These are phyloP conservation scores for Sporothrix pallida DNA, from an alignment of 2,329 filamentous ascomycete species.

Conservation along the genomic window DNA sequence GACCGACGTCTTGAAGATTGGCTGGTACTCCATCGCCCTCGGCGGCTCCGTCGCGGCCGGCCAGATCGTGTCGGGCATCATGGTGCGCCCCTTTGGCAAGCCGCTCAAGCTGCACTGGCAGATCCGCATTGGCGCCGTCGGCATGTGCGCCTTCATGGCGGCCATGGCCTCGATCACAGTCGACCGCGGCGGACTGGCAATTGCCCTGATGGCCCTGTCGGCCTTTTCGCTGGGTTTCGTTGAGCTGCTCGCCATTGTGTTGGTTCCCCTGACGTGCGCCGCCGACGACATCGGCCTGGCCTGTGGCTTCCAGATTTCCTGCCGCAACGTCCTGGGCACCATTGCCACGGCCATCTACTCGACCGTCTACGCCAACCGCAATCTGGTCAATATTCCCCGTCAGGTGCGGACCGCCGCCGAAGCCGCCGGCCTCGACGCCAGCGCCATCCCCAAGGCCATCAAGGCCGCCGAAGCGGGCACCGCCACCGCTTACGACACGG, in stretches of 20 bases:
- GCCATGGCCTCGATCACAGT: slow-evolving; percentile 8
- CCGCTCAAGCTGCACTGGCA: slow-evolving; percentile 26
- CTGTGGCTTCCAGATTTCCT: slow-evolving; percentile 45
- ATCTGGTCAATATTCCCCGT: slow-evolving; percentile 42
- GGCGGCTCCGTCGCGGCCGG: slow-evolving; percentile 7
- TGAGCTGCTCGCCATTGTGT: slow-evolving; percentile 28
- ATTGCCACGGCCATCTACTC: slow-evolving; percentile 24
- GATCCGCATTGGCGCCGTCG: slow-evolving; percentile 42
- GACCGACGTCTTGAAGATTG: slow-evolving; percentile 17
- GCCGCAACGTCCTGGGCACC: slow-evolving; percentile 38
- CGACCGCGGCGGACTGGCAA: slow-evolving; percentile 16
- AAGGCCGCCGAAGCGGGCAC: neutral
- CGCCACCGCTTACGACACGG: neutral
- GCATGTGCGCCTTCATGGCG: slow-evolving; percentile 41
- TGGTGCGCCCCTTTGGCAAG: slow-evolving; percentile 7
- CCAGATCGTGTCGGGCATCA: slow-evolving; percentile 28
- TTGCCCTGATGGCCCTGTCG: slow-evolving; percentile 26
- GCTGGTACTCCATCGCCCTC: slow-evolving; percentile 22
- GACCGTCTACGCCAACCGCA: slow-evolving; percentile 36
- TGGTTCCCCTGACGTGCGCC: slow-evolving; percentile 39
- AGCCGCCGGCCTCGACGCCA: slow-evolving; percentile 42
- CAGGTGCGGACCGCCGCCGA: slow-evolving; percentile 45
- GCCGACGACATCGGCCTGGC: slow-evolving; percentile 45
- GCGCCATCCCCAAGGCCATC: neutral
- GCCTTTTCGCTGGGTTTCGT: slow-evolving; percentile 31